Base-by-base conservation (phyloP, 2,329 filamentous ascomycete species). In the Aaosphaeria pasadenensis region DNA sequence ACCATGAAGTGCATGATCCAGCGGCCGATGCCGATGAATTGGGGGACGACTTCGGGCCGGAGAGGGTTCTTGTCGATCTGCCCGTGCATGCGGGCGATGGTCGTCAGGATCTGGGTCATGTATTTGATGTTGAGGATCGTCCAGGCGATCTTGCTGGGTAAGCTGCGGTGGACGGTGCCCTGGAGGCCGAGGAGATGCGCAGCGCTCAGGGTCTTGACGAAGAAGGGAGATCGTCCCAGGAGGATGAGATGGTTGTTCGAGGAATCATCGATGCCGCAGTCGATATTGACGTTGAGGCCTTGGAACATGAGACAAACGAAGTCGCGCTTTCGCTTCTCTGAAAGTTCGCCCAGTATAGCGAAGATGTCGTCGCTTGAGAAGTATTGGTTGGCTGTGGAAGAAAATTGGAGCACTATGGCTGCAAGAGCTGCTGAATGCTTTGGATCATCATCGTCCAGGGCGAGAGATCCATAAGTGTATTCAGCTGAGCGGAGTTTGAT, bases 161-260 rank as follows among this genome's bases (percentile, higher is more conserved):
- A 82, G 4, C 77, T 80, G 17, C 88, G 58, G n/a, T 61, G 50
- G 29, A 61, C 48, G 30, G 42, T 51, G n/a, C 60, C 60, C 42
- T 59, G 48, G 3, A 67, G 83, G 63, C 88, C 89, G 7, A 96
- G 74, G 45, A 89, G 85, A 48, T 88, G 86, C 63, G 95, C 84
- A 30, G 94, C 82, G 60, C 89, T 88, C 9, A 96, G 76, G 48
- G 85, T 89, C 47, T 88, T 79, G 51, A 90, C 87, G 41, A 96
- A 79, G 33, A 54, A 94, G 81, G 32, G 95, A 74, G 49, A 85
- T 78, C 63, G 71, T 42, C 65, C 64, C 6, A 70, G 57, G 0
- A 69, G 45, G 57, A 71, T 55, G 58, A 70, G 55, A 33, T 69
- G 59, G 30, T 68, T 64, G 41, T 57, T 87, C 82, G 40, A 80